Evolutionary conservation across 2,329 filamentous ascomycete genomes (phyloP).

Genomic region (Colletotrichum orchidophilum): DNA sequence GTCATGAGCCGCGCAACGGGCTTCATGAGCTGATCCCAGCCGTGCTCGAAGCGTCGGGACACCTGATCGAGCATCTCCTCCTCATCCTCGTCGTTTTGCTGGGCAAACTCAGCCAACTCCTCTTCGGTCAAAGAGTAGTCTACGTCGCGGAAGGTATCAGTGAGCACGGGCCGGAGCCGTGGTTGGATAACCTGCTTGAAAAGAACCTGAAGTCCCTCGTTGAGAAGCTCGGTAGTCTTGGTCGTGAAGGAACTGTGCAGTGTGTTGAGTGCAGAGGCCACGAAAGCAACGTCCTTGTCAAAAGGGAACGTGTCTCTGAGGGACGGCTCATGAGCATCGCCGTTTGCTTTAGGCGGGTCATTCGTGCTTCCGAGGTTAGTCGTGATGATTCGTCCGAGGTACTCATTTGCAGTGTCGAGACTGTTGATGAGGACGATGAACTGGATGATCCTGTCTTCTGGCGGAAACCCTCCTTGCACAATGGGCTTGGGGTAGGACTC

Average conservation of each 20-base stretch:
- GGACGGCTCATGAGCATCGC: conserved; percentile 48
- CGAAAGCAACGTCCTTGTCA: conserved; percentile 75
- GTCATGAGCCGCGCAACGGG: conserved; percentile 89
- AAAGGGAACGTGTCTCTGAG: conserved; percentile 81
- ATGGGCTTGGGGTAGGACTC: conserved; percentile 88
- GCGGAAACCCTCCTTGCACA: conserved; percentile 82
- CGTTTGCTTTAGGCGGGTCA: conserved; percentile 44
- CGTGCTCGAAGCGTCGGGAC: conserved; percentile 80
- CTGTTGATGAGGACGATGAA: conserved; percentile 97
- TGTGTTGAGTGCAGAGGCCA: conserved; percentile 72
- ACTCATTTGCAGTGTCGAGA: conserved; percentile 90
- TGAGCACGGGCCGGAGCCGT: conserved; percentile 83
- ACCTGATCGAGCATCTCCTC: conserved; percentile 73
- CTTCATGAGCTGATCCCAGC: conserved; percentile 86
- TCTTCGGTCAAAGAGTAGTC: conserved; percentile 80
- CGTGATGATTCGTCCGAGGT: conserved; percentile 85
- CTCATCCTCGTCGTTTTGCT: conserved; percentile 63
- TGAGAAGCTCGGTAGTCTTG: conserved; percentile 84
- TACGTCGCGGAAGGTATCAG: conserved; percentile 89
- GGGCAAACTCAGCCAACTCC: conserved; percentile 65
- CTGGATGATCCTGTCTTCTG: conserved; percentile 86
- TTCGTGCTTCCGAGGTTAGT: conserved; percentile 64
- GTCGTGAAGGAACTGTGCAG: conserved; percentile 77
- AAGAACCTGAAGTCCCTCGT: conserved; percentile 85
- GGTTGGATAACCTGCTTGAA: conserved; percentile 89